A percentile compares a stretch with the other conserved stretches of the same genome.
phyloP scores from a whole-genome alignment of 495 filamentous ascomycete species.

The Aspergillus wentii region DNA sequence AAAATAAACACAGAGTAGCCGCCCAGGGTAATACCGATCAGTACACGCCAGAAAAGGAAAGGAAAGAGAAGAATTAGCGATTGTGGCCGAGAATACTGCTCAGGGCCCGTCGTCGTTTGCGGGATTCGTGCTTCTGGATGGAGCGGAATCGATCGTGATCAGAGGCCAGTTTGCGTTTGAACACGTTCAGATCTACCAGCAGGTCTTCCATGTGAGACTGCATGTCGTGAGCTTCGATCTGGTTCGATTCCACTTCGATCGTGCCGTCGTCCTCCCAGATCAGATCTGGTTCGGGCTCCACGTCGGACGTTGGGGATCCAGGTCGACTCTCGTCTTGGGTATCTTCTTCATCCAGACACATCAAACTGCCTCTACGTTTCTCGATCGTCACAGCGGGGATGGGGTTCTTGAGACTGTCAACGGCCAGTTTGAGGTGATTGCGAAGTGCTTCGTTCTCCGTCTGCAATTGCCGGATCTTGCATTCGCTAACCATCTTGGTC shows the following conservation, averaged over 20 bases:
- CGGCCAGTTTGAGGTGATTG: slow-evolving; percentile 76
- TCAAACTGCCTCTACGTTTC: slow-evolving; percentile 27
- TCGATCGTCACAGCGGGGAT: slow-evolving; percentile 50
- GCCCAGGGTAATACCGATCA: slow-evolving; percentile 2
- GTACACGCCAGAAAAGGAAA: slow-evolving; percentile 19
- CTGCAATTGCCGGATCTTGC: slow-evolving; percentile 81
- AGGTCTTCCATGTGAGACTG: slow-evolving; percentile 66
- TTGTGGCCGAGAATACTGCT: slow-evolving; percentile 15
- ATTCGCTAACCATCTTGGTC: slow-evolving; percentile 75
- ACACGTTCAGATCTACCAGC: slow-evolving; percentile 71
- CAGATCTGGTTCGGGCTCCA: slow-evolving; percentile 25
- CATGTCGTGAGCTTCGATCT: slow-evolving; percentile 51
- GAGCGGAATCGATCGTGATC: slow-evolving; percentile 59
- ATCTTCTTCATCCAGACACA: slow-evolving; percentile 36
- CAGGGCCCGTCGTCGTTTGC: slow-evolving; percentile 31
- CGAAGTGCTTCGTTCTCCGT: slow-evolving; percentile 86
- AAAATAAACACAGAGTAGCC: slow-evolving; percentile 1
- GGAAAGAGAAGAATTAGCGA: slow-evolving; percentile 13
- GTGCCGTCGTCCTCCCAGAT: slow-evolving; percentile 40
- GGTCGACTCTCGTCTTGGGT: slow-evolving; percentile 39
- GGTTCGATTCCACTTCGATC: slow-evolving; percentile 14
- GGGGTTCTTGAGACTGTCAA: slow-evolving; percentile 85
- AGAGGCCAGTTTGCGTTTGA: slow-evolving; percentile 76
- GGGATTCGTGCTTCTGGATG: slow-evolving; percentile 14
- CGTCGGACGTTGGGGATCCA: slow-evolving; percentile 24